Evolutionary conservation across 169 alveolate genomes (phyloP).

Genomic region (Plasmodium inui): DNA sequence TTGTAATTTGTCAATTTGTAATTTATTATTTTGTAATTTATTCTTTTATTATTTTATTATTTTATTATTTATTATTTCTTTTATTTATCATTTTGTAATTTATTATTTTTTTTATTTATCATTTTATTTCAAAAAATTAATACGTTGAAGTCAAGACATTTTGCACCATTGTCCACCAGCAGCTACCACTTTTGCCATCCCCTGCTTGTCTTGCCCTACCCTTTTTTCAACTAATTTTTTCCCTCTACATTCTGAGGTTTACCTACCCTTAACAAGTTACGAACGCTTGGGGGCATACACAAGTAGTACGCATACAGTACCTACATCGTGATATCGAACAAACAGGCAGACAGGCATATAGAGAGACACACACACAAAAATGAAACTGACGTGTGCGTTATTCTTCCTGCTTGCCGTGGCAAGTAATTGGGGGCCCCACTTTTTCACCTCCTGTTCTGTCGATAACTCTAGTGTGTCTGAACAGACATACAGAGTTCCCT

Average conservation of each 20-base stretch:
- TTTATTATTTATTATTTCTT: not conserved
- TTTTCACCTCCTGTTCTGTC: not conserved
- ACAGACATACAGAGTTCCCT: not conserved
- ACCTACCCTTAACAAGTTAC: not conserved
- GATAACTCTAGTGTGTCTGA: not conserved
- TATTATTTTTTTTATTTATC: too few relatives aligned
- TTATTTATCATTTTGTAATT: not conserved
- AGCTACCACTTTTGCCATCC: not conserved
- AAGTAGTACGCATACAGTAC: not conserved
- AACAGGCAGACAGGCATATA: too few relatives aligned
- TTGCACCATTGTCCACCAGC: not conserved
- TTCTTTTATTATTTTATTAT: not conserved
- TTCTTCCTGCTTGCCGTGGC: constrained; percentile 26
- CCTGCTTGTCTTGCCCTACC: not conserved
- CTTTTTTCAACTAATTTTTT: not conserved
- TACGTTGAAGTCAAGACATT: not conserved
- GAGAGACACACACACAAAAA: constrained; percentile 14
- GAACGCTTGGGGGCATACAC: not conserved
- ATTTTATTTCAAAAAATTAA: not conserved
- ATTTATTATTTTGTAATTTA: not conserved
- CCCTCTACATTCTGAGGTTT: not conserved
- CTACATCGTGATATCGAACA: not conserved
- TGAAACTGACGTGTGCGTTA: constrained; percentile 38
- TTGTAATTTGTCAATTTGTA: not conserved
- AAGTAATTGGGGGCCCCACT: constrained; percentile 20